Evolutionary conservation across 2,329 filamentous ascomycete genomes (phyloP).

Genomic region (Penicillium sp.): DNA sequence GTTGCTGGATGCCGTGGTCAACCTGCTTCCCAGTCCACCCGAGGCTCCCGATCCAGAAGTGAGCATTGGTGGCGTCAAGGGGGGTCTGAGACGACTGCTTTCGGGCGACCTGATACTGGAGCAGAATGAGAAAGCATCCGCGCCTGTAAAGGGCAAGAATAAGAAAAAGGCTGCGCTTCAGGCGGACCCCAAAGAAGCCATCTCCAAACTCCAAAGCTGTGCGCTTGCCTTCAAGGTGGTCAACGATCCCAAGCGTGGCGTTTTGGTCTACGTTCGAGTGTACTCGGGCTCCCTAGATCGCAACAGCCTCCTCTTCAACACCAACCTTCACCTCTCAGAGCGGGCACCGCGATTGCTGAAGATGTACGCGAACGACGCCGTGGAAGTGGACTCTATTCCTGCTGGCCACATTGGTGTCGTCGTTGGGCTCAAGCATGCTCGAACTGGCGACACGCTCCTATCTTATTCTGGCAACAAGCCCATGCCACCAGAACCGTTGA

Average conservation of each 20-base stretch:
- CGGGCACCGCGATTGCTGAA: constrained; percentile 78
- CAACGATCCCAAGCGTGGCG: constrained; percentile 79
- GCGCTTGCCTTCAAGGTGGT: constrained; percentile 89
- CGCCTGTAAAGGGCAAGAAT: constrained; percentile 42
- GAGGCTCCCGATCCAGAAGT: constrained; percentile 81
- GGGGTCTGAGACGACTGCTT: constrained; percentile 56
- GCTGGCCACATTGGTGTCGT: constrained; percentile 94
- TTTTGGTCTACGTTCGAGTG: constrained; percentile 87
- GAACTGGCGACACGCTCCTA: constrained; percentile 90
- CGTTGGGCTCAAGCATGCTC: constrained; percentile 82
- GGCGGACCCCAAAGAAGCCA: constrained; percentile 48
- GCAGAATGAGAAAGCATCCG: constrained; percentile 33
- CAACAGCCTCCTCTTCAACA: constrained; percentile 81
- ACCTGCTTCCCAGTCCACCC: constrained; percentile 79
- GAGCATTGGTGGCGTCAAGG: constrained; percentile 61
- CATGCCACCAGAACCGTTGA: constrained; percentile 67
- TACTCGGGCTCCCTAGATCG: constrained; percentile 80
- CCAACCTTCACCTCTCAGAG: constrained; percentile 77
- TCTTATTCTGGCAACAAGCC: constrained; percentile 67
- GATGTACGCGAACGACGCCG: constrained; percentile 84
- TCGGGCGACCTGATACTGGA: constrained; percentile 48
- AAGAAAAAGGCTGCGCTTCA: constrained; percentile 46
- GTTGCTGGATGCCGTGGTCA: constrained; percentile 81
- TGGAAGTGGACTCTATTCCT: constrained; percentile 77
- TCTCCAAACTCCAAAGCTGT: constrained; percentile 68